A percentile compares a stretch with the other conserved stretches of the same genome.
These are phyloP conservation scores for Curvularia verruculosa DNA, from an alignment of 2,329 filamentous ascomycete genomes.

Conservation along the genomic window DNA sequence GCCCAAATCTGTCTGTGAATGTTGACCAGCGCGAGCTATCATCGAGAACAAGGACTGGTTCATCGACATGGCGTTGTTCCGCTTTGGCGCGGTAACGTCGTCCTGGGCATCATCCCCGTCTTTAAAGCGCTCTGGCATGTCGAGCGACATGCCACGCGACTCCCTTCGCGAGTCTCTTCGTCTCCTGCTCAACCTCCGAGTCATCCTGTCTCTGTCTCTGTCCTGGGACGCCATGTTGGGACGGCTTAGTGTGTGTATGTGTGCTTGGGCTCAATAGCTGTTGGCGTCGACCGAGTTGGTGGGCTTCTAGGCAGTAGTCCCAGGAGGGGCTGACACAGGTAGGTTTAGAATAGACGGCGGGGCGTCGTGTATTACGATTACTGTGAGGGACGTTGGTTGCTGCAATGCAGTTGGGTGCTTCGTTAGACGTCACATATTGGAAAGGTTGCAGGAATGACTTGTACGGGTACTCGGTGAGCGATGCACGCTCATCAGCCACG, in stretches of 20 bases:
- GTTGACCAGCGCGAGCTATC: conserved; percentile 85
- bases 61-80: conserved; percentile 67
- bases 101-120: conserved; percentile 65
- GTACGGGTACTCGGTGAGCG: conserved; percentile 10
- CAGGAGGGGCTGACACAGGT: conserved; percentile 22
- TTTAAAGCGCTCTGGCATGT: conserved; percentile 64
- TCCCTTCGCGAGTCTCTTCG: conserved; percentile 38
- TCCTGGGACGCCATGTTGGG: conserved; percentile 45
- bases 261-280: conserved; percentile 15
- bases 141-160: conserved; percentile 50
- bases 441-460: conserved; percentile 31
- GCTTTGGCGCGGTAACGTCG: conserved; percentile 64
- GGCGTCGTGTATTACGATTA: conserved; percentile 4
- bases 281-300: conserved; percentile 15
- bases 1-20: conserved; percentile 80
- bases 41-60: conserved; percentile 95
- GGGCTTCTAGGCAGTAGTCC: conserved; percentile 16
- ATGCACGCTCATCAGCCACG: conserved; percentile 22
- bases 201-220: conserved; percentile 31
- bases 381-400: conserved; percentile 20
- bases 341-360: conserved; percentile 6
- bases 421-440: conserved; percentile 42
- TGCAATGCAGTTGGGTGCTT: conserved; percentile 29
- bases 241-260: conserved; percentile 12
- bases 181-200: conserved; percentile 45